Evolutionary conservation across 176 grass and related monocot genomes (phyloP), one percentile per base, ranked within the genome.

Genomic region (Rhipidocladum racemiflorum): DNA sequence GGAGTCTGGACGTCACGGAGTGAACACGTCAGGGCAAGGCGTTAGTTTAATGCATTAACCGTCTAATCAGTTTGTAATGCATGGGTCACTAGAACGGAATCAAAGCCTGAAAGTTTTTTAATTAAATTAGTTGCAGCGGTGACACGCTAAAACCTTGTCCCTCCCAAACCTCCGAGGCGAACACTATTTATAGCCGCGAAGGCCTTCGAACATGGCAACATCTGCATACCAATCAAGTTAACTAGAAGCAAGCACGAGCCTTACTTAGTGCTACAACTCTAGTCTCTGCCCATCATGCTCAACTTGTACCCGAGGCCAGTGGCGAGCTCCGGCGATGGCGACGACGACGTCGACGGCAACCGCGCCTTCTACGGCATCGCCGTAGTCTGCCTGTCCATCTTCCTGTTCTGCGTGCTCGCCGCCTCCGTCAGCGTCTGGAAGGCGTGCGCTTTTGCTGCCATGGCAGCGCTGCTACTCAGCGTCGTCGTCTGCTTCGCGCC

Each of bases 321-420:
- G 40, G 36, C 44, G 55, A 65, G 48, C 44, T 40, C 48, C 79
- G 5, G 7, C 20, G 39, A 2, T 18, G 69, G n/a, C 3, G n/a
- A 7, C 55, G 4, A n/a, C 16, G 63, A 32, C 35, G 10, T 1
- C 48, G 34, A 40, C 54, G 67, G 56, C 6, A 74, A 54, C 75
- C 48, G 62, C 64, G 27, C 35, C 13, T 68, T 77, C 25, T 78
- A 79, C 71, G 85, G 39, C 48, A 83, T 91, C 50, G 23, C 66
- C 3, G 38, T 76, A 46, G 71, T 63, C n/a, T 84, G 81, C 49
- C 27, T 85, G 30, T 64, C 77, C 7, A 55, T 87, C 24, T 61
- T 85, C 44, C 39, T 87, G 1, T 88, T 87, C 70, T 85, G 72
- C 30, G 74, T 39, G 24, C 35, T 84, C 38, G 74, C 68, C 28